Percentiles rank a stretch among this genome's conserved stretches.
Evolutionary conservation across 208 protist genomes (phyloP).

Genomic region (Angomonas ambiguus): DNA sequence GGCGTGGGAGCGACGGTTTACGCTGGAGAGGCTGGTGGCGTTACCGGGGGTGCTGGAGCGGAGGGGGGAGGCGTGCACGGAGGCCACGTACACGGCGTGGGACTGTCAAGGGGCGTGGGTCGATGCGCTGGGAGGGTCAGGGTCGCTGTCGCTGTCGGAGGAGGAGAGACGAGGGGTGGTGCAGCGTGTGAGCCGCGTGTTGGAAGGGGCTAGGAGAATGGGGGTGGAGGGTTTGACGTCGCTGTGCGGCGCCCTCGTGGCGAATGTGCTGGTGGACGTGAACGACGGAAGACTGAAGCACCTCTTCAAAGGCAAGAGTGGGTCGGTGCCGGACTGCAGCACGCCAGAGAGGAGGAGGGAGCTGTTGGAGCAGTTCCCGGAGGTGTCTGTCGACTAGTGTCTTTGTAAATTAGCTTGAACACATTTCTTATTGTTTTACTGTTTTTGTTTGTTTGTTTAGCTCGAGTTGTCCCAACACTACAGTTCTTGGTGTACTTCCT

Average conservation of each 20-base stretch:
- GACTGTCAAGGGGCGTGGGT: constrained; percentile 30
- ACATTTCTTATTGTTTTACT: too few relatives aligned
- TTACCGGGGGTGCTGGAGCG: constrained; percentile 14
- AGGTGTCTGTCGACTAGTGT: too few relatives aligned
- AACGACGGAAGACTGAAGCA: constrained; percentile 25
- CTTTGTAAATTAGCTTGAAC: too few relatives aligned
- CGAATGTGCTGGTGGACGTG: constrained; percentile 56
- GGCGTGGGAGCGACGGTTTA: constrained; percentile 56
- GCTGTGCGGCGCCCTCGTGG: constrained; percentile 48
- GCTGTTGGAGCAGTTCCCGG: constrained; percentile 25
- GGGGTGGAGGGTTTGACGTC: constrained; percentile 34
- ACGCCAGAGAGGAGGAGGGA: constrained; percentile 33
- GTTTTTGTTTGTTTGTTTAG: too few relatives aligned
- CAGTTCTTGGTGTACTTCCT: neutral
- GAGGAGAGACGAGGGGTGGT: constrained; percentile 21
- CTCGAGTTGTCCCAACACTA: neutral
- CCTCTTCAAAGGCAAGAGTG: constrained; percentile 18
- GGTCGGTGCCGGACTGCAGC: constrained; percentile 20
- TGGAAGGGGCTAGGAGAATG: constrained; percentile 49
- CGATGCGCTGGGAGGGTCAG: constrained; percentile 10
- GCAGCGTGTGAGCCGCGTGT: constrained; percentile 26
- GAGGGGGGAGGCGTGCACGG: neutral
- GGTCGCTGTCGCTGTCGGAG: constrained; percentile 10
- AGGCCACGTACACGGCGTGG: neutral
- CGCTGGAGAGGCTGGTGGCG: constrained; percentile 37